Evolutionary conservation across 352 stramenopile species (phyloP).

Genomic region (Pythium vanterpoolii): DNA sequence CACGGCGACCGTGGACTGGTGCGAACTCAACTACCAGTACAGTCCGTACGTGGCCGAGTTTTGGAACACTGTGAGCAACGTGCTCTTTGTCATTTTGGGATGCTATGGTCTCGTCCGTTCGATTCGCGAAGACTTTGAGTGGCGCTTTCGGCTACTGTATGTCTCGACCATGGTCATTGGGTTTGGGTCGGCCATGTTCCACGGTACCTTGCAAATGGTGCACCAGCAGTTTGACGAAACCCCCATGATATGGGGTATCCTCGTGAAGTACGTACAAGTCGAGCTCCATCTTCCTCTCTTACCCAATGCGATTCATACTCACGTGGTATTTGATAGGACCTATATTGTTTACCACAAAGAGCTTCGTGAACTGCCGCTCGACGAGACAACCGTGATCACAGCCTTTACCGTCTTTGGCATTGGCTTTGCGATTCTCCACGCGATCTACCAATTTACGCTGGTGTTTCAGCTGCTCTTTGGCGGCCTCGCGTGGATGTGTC

Average conservation of each 20-base stretch:
- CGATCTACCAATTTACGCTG: conserved; percentile 72
- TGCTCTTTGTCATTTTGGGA: conserved; percentile 74
- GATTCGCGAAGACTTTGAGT: conserved; percentile 67
- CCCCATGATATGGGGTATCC: conserved; percentile 84
- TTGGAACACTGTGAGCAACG: conserved; percentile 86
- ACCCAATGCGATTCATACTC: neutral
- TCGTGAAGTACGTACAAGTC: conserved; percentile 46
- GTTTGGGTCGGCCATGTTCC: conserved; percentile 81
- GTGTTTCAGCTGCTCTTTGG: conserved; percentile 80
- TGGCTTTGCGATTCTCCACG: conserved; percentile 67
- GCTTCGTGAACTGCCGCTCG: conserved; percentile 43
- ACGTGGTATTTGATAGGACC: conserved; percentile 34
- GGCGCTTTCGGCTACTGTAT: conserved; percentile 72
- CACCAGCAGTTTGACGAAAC: conserved; percentile 84
- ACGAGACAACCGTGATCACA: conserved; percentile 37
- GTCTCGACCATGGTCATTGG: conserved; percentile 75
- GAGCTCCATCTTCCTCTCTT: no score
- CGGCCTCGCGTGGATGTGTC: conserved; percentile 44
- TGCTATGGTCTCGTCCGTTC: conserved; percentile 68
- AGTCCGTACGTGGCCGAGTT: conserved; percentile 83
- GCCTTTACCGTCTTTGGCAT: conserved; percentile 55
- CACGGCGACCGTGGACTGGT: neutral
- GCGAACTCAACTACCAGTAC: conserved; percentile 41
- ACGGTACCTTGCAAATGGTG: conserved; percentile 79
- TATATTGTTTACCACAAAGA: conserved; percentile 84